Evolutionary conservation across 192 early-diverging fungal species (phyloP), one percentile per base, ranked within the genome.

Genomic region (Rhizophagus clarus): DNA sequence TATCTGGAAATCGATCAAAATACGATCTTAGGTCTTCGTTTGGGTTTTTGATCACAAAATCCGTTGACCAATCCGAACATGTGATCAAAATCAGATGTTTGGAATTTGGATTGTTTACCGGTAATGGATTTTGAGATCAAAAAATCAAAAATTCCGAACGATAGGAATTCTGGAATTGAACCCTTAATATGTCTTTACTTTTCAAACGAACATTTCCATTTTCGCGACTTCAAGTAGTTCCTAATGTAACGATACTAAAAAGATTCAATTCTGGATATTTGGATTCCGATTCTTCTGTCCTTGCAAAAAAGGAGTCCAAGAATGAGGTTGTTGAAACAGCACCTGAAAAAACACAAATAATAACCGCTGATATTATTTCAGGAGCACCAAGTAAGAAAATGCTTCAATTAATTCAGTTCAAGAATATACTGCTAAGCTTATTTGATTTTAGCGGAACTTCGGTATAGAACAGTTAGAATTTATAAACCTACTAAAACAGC

Each of bases 401-500:
- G 17, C 0, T 28, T 29, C 6, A 69, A 7, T 22, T 4, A 6
- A 7, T 60, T 73, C 40, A 24, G 4, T 3, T 51, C n/a, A 29
- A 31, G 9, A 4, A 51, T 14, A n/a, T 24, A 4, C 20, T 29
- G 11, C 22, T 51, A 51, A 74, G 11, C 34, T 14, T 60, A 49
- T 60, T 24, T 29, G 28, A 24, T 74, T 60, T 28, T 74, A 87
- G 88, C 87, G 84, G 85, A 86, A 26, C 80, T 96, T 71, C 88
- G 85, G 68, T 88, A 89, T 71, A 92, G 94, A 60, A 88, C 90
- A n/a, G 96, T 95, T 77, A 90, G 94, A 28, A 98, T 99, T 72
- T 98, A 87, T 87, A 83, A 88, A 64, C 95, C 94, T 31, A 81
- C 94, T 22, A 95, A 92, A 83, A 94, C 93, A 32, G 93, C 96